Evolutionary conservation across 129 eudicot genomes (phyloP).

Genomic region (Sambucus nigra): DNA sequence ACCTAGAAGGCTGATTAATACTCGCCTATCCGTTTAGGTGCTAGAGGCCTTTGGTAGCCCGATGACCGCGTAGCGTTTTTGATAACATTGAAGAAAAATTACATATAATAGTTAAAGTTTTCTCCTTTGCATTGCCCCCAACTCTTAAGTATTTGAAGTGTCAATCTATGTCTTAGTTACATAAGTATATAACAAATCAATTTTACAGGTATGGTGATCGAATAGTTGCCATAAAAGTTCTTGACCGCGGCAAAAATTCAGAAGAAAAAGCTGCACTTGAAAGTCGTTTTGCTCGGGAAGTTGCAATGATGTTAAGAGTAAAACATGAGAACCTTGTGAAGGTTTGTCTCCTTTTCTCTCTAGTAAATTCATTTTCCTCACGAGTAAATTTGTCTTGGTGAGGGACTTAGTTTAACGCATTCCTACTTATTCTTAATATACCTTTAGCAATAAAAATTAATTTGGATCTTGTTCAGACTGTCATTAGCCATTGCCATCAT

Average conservation of each 20-base stretch:
- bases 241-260: constrained; percentile 56
- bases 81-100: too few species aligned
- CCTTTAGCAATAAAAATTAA: background rate
- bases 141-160: background rate
- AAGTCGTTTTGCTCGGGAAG: constrained; percentile 90
- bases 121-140: too few species aligned
- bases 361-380: background rate
- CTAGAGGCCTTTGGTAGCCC: too few species aligned
- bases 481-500: background rate
- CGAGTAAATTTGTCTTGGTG: background rate
- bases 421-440: background rate
- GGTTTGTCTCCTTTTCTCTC: constrained; percentile 27
- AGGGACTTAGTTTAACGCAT: constrained; percentile 1
- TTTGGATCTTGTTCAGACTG: background rate
- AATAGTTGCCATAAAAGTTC: constrained; percentile 89
- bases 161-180: background rate
- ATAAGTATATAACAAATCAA: background rate
- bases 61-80: too few species aligned
- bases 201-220: constrained; percentile 65
- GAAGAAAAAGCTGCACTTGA: constrained; percentile 75
- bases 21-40: too few species aligned
- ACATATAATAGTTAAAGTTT: too few species aligned
- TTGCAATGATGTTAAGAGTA: constrained; percentile 89
- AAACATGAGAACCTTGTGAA: constrained; percentile 87
- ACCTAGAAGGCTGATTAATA: too few species aligned